phyloP scores from a whole-genome alignment of 257 asterid genomes.

The Solanum etuberosum region DNA sequence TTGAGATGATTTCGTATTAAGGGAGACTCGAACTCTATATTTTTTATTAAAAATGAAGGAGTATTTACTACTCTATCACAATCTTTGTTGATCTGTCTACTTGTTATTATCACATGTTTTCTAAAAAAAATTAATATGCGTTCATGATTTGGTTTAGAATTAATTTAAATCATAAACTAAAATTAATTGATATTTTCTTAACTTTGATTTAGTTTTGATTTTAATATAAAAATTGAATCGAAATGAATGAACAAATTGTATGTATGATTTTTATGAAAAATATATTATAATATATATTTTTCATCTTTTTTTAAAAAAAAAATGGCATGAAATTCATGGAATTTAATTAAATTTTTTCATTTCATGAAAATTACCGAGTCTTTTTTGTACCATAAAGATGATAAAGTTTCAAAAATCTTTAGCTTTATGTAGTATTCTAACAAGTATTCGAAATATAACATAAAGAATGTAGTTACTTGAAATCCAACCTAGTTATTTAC shows the following conservation, averaged over 20 bases:
- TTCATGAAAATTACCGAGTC: not conserved
- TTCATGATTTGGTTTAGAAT: not conserved
- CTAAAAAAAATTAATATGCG: fast-evolving
- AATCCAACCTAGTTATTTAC: not conserved
- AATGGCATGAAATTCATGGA: not conserved
- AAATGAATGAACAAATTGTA: not conserved
- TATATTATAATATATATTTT: no score
- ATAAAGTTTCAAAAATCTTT: no score
- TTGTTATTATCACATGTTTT: not conserved
- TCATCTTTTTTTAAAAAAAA: no score
- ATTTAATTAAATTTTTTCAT: no score
- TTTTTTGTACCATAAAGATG: not conserved
- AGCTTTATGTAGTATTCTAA: not conserved
- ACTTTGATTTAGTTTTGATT: no score
- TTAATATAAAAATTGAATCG: no score
- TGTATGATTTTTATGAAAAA: no score
- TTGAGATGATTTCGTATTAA: no score
- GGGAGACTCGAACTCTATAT: fast-evolving
- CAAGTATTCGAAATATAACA: not conserved
- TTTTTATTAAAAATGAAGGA: fast-evolving
- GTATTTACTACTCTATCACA: fast-evolving
- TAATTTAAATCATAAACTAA: no score
- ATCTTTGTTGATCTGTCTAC: not conserved
- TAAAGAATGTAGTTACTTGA: not conserved
- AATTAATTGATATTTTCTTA: no score